These are phyloP conservation scores for Lignosus rhinocerotis DNA, from an alignment of 1,284 basidiomycete genomes.

Conservation along the genomic window DNA sequence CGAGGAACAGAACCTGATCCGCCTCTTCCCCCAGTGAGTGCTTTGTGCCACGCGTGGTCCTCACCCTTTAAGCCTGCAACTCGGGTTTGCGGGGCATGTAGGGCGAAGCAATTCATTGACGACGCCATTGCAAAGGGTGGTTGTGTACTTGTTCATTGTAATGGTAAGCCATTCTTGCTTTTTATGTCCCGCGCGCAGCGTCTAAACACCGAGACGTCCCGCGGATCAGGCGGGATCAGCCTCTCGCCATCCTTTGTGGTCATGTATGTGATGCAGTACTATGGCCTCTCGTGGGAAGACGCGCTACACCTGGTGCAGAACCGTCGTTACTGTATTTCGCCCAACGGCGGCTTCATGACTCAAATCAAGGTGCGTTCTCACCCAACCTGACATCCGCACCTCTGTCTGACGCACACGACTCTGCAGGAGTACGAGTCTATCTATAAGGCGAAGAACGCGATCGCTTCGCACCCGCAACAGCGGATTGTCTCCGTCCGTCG, in stretches of 20 bases:
- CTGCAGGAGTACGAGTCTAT: conserved; percentile 87
- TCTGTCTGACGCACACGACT: not conserved
- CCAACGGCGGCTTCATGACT: conserved; percentile 83
- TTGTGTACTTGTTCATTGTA: conserved; percentile 87
- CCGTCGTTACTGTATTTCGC: conserved; percentile 87
- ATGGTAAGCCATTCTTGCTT: conserved; percentile 50
- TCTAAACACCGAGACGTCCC: not conserved
- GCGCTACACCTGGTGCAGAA: conserved; percentile 86
- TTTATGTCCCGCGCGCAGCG: not conserved
- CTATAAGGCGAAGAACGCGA: conserved; percentile 72
- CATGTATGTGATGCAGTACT: conserved; percentile 89
- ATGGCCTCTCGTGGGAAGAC: conserved; percentile 79
- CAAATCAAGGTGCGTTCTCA: conserved; percentile 73
- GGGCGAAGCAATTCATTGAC: conserved; percentile 81
- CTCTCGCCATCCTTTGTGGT: conserved; percentile 87
- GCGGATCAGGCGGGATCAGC: conserved; percentile 76
- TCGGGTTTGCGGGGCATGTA: conserved; percentile 29
- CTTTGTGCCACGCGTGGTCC: not conserved
- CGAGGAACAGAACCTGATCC: conserved; percentile 88
- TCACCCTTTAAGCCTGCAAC: not conserved
- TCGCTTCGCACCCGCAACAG: conserved; percentile 52
- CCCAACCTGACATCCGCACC: not conserved
- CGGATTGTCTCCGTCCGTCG: conserved; percentile 51
- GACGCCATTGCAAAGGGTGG: conserved; percentile 67
- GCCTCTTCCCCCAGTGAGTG: conserved; percentile 73